phyloP scores from a whole-genome alignment of 345 rosid species.

The Melastoma malabathricum region DNA sequence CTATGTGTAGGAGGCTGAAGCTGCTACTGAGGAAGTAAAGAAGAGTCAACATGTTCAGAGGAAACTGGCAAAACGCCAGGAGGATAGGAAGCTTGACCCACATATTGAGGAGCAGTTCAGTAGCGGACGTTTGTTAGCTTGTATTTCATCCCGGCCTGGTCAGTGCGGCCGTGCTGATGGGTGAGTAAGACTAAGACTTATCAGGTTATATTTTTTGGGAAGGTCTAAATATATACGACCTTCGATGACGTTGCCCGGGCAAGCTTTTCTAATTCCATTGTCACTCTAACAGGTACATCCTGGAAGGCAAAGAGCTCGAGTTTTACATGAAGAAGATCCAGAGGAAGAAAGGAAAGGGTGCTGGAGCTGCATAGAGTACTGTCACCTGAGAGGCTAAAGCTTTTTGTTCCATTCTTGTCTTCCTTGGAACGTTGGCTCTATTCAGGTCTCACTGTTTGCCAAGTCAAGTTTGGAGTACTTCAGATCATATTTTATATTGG shows the following conservation, averaged over 20 bases:
- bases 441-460: too few relatives aligned
- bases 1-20: conserved; percentile 26
- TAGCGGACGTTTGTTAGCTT: conserved; percentile 37
- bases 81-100: conserved; percentile 26
- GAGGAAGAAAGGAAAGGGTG: conserved; percentile 34
- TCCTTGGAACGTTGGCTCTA: too few relatives aligned
- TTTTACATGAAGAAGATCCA: conserved; percentile 35
- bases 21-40: conserved; percentile 24
- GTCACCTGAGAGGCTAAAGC: too few relatives aligned
- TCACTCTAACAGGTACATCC: conserved; percentile 15
- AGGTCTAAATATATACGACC: too few relatives aligned
- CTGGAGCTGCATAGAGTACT: conserved; percentile 10
- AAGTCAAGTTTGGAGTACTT: too few relatives aligned
- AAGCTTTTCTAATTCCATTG: not conserved
- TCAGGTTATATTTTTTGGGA: too few relatives aligned
- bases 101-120: conserved; percentile 48
- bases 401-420: too few relatives aligned
- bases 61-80: conserved; percentile 38
- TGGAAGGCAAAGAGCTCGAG: conserved; percentile 39
- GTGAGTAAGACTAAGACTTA: conserved; percentile 11
- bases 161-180: conserved; percentile 50
- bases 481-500: too few relatives aligned
- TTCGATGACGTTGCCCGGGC: too few relatives aligned
- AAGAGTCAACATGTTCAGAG: conserved; percentile 37
- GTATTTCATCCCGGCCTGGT: conserved; percentile 43